A percentile compares a stretch with the other conserved stretches of the same genome.
These are phyloP conservation scores for Chlamydomonas sp. DNA, from an alignment of 139 green algal genomes.

Conservation along the genomic window DNA sequence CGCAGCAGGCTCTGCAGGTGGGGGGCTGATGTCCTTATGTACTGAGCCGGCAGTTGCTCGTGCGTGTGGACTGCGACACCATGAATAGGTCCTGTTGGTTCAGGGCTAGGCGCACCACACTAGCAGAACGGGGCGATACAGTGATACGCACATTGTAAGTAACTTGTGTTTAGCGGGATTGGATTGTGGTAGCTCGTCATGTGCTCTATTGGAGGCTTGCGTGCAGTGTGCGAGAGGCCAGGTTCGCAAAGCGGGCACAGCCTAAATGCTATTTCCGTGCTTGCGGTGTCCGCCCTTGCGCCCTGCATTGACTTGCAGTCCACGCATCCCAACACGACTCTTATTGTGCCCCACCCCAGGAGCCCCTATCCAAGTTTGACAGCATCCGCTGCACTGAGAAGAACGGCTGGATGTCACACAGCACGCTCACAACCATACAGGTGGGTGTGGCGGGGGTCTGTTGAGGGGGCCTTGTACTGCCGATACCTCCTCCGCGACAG, in stretches of 20 bases:
- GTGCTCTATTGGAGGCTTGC: too few relatives aligned
- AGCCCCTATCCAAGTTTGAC: neutral
- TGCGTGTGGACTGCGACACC: too few relatives aligned
- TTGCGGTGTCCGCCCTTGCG: neutral
- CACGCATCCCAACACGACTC: neutral
- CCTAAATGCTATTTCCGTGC: neutral
- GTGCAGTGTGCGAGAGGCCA: too few relatives aligned
- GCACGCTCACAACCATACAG: constrained; percentile 7
- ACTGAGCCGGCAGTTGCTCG: too few relatives aligned
- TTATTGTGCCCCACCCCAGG: neutral
- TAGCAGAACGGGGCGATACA: neutral
- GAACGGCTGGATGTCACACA: constrained; percentile 36
- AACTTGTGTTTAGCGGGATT: too few relatives aligned
- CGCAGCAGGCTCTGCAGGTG: constrained; percentile 11
- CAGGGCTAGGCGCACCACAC: neutral
- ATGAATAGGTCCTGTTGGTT: too few relatives aligned
- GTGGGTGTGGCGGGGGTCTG: neutral
- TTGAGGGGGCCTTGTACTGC: neutral
- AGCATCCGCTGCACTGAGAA: constrained; percentile 21
- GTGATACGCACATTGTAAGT: too few relatives aligned
- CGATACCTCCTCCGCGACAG: neutral
- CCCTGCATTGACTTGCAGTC: neutral
- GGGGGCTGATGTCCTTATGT: too few relatives aligned
- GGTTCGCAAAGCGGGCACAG: too few relatives aligned
- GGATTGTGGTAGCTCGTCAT: too few relatives aligned